A percentile compares a stretch with the other conserved stretches of the same genome.
Conservation (phyloP, 2,329 filamentous ascomycete species). For the Phoma sp. region DNA sequence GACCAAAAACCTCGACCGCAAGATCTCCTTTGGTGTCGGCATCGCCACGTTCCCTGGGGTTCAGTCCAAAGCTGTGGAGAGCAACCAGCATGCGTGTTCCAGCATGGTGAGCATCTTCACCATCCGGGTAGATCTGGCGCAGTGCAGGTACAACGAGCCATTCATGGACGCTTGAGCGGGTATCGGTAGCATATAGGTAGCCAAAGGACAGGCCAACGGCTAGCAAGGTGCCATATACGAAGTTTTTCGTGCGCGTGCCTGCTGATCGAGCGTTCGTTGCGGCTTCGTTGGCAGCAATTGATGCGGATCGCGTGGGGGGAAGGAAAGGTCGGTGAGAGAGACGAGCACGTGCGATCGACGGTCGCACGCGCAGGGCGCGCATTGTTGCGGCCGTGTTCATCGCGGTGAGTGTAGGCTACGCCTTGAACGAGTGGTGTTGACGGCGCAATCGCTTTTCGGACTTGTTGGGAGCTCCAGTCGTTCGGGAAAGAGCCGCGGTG, state of each 20-base stretch:
- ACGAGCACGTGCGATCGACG: constrained; percentile 27
- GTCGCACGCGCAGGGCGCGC: constrained; percentile 39
- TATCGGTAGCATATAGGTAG: constrained; percentile 63
- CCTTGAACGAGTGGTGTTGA: constrained; percentile 29
- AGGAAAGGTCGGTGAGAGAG: constrained; percentile 24
- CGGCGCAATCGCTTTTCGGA: constrained; percentile 10
- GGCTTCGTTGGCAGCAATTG: constrained; percentile 35
- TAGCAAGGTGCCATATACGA: constrained; percentile 63
- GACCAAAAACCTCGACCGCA: constrained; percentile 75
- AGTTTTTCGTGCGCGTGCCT: constrained; percentile 56
- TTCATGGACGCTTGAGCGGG: constrained; percentile 61
- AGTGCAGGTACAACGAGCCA: constrained; percentile 66
- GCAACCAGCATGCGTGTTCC: constrained; percentile 75
- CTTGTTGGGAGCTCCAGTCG: not conserved
- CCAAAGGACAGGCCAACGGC: constrained; percentile 55
- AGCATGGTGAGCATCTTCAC: constrained; percentile 89
- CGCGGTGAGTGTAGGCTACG: constrained; percentile 24
- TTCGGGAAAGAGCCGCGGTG: constrained; percentile 3
- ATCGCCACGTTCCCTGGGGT: constrained; percentile 81
- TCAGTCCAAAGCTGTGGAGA: constrained; percentile 75
- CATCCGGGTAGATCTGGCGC: constrained; percentile 73
- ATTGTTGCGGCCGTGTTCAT: constrained; percentile 39
- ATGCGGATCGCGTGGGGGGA: constrained; percentile 32
- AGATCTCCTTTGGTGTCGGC: constrained; percentile 62
- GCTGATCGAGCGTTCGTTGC: constrained; percentile 49